Base-by-base conservation (phyloP, 2,329 filamentous ascomycete species). In the Chaetomium strumarium region DNA sequence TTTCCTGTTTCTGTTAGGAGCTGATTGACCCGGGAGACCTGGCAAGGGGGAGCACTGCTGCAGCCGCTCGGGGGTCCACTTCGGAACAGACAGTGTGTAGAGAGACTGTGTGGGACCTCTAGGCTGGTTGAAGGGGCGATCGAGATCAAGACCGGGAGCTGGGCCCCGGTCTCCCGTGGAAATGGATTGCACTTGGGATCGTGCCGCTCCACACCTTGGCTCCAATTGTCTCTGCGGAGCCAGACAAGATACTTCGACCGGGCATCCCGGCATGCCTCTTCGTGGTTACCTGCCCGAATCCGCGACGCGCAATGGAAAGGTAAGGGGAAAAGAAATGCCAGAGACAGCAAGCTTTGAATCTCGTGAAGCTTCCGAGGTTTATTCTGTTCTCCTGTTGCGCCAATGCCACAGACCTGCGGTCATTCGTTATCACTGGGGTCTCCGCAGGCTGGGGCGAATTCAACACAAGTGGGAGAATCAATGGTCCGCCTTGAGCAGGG, bases 121-220 rank as follows among this genome's bases (percentile, higher is more conserved):
- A 37, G 49, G 46, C 44, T 5, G 13, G 34, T 13, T 37, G 34
- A 49, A 55, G 54, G 52, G 52, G 54, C 54, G 56, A 58, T 58
- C 56, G 56, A 58, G 56, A 58, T 58, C 52, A 55, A 51, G 50
- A n/a, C n/a, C n/a, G n/a, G n/a, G n/a, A n/a, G n/a, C n/a, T 54
- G 56, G 56, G 50, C 45, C 52, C 49, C 38, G 47, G 46, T 49
- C 47, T 58, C 54, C 56, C 56, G 54, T 58, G 55, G 55, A 57
- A 58, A 58, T 58, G 57, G 53, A 51, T 56, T 55, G 56, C 24
- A 24, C 24, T 24, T 56, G 51, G 57, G 56, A 58, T 53, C 56
- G 54, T 56, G 53, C 56, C 51, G 53, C 48, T 37, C 46, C 49
- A 24, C 24, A 24, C 24, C 24, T 24, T n/a, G n/a, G n/a, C 24